A percentile compares a stretch with the other conserved stretches of the same genome.
These are phyloP conservation scores for Nemania serpens DNA, from an alignment of 2,329 filamentous ascomycete species.

Conservation along the genomic window DNA sequence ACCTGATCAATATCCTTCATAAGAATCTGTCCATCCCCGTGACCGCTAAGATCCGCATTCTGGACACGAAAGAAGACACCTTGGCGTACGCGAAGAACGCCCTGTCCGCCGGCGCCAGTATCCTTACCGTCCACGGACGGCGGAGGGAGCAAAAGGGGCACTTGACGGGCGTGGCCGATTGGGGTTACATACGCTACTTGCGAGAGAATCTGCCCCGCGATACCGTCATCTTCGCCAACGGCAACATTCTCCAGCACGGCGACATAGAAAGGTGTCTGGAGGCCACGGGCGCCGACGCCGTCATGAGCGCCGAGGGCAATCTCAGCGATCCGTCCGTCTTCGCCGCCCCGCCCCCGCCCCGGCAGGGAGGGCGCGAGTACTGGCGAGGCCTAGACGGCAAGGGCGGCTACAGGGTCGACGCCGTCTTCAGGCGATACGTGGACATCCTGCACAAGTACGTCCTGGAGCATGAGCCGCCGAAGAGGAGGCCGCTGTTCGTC, in stretches of 20 bases:
- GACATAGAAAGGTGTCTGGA: slow-evolving; percentile 80
- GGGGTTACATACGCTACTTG: slow-evolving; percentile 81
- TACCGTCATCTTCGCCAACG: slow-evolving; percentile 95
- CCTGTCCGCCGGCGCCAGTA: slow-evolving; percentile 84
- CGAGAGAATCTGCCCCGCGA: slow-evolving; percentile 82
- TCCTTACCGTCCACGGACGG: slow-evolving; percentile 90
- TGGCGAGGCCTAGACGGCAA: slow-evolving; percentile 80
- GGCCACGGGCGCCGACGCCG: slow-evolving; percentile 84
- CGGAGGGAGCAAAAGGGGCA: slow-evolving; percentile 93
- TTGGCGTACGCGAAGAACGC: slow-evolving; percentile 89
- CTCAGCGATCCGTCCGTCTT: slow-evolving; percentile 92
- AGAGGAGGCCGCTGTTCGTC: slow-evolving; percentile 73
- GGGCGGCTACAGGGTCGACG: slow-evolving; percentile 88
- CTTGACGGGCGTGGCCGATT: slow-evolving; percentile 90
- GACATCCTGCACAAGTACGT: slow-evolving; percentile 86
- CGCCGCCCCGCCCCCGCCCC: slow-evolving; percentile 65
- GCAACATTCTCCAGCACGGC: slow-evolving; percentile 81
- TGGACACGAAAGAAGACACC: slow-evolving; percentile 85
- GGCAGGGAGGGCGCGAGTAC: slow-evolving; percentile 76
- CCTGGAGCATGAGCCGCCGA: slow-evolving; percentile 67
- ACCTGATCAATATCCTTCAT: slow-evolving; percentile 84
- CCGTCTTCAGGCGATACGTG: slow-evolving; percentile 83
- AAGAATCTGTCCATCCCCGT: slow-evolving; percentile 79
- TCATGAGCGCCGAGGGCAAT: slow-evolving; percentile 97
- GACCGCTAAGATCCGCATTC: slow-evolving; percentile 91